Conservation (phyloP, 345 rosid genomes). For the Lenwebbia sp. region DNA sequence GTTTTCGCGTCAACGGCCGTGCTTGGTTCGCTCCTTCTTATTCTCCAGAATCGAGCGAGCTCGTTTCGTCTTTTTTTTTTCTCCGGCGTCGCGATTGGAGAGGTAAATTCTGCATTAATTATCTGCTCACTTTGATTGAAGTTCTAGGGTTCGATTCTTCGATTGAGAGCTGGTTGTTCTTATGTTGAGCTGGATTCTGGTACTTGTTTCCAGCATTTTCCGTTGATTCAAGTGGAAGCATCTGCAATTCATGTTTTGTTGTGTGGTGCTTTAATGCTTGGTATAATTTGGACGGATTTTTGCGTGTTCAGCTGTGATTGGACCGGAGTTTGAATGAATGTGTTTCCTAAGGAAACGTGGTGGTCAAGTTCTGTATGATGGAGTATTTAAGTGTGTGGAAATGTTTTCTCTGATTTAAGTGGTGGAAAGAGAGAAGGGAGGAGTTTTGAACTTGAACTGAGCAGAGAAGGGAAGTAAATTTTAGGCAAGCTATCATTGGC, state of each 20-base stretch:
- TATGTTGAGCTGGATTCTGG: constrained; percentile 9
- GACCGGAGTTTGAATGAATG: not conserved
- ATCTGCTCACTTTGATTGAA: constrained; percentile 20
- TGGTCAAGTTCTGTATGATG: not conserved
- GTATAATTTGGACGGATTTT: not conserved
- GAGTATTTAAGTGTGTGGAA: not conserved
- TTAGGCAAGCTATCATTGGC: not conserved
- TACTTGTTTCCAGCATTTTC: constrained; percentile 6
- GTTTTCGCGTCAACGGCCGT: not conserved
- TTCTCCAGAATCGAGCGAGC: not conserved
- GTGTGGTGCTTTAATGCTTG: not conserved
- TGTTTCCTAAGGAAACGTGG: not conserved
- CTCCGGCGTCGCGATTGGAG: not conserved
- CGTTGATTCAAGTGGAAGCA: constrained; percentile 1
- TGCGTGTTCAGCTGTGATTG: not conserved
- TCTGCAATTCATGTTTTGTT: not conserved
- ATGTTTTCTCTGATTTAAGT: not conserved
- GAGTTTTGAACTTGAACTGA: not conserved
- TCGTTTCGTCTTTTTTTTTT: not conserved
- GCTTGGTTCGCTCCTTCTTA: not conserved
- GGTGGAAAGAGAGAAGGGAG: not conserved
- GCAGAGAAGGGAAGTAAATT: not conserved
- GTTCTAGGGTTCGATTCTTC: constrained; percentile 19
- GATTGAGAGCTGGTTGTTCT: not conserved
- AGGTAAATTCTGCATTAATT: not conserved